A percentile compares a stretch with the other conserved stretches of the same genome.
phyloP scores from a whole-genome alignment of 331 rosid species.

The Phaseolus coccineus region DNA sequence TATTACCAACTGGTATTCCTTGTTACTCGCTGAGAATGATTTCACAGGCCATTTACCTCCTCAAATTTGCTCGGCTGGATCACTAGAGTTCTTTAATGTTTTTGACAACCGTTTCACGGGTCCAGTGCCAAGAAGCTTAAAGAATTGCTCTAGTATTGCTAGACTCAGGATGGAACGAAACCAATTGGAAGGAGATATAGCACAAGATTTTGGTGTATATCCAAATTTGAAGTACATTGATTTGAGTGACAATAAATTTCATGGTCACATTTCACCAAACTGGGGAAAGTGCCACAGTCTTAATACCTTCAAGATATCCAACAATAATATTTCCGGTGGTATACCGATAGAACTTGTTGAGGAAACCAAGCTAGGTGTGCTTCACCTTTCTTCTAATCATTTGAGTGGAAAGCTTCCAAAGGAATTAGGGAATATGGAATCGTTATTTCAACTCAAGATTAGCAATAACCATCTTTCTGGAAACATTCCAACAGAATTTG shows the following conservation, averaged over 20 bases:
- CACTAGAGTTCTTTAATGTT: neutral
- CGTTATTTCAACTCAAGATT: slow-evolving; percentile 38
- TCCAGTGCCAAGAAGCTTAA: slow-evolving; percentile 48
- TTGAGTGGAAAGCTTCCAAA: slow-evolving; percentile 57
- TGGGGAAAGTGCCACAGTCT: slow-evolving; percentile 53
- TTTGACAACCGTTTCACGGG: slow-evolving; percentile 38
- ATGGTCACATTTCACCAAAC: slow-evolving; percentile 53
- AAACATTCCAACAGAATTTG: slow-evolving; percentile 52
- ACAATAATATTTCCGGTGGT: slow-evolving; percentile 46
- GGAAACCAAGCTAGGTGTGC: slow-evolving; percentile 40
- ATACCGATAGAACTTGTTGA: slow-evolving; percentile 57
- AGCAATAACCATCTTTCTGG: slow-evolving; percentile 53
- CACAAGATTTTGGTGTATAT: slow-evolving; percentile 44
- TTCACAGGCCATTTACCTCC: slow-evolving; percentile 55
- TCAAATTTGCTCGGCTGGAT: slow-evolving; percentile 45
- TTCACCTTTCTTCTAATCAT: slow-evolving; percentile 56
- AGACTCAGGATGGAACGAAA: slow-evolving; percentile 51
- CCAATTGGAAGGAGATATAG: slow-evolving; percentile 46
- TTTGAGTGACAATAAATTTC: slow-evolving; percentile 53
- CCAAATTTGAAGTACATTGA: slow-evolving; percentile 40
- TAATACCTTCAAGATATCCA: neutral
- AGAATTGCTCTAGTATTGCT: slow-evolving; percentile 36
- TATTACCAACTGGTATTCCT: neutral
- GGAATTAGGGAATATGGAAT: slow-evolving; percentile 50
- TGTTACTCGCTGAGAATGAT: slow-evolving; percentile 33